Evolutionary conservation across 2,329 filamentous ascomycete species (phyloP), one percentile per base, ranked within the genome.

Genomic region (Neofusicoccum parvum): DNA sequence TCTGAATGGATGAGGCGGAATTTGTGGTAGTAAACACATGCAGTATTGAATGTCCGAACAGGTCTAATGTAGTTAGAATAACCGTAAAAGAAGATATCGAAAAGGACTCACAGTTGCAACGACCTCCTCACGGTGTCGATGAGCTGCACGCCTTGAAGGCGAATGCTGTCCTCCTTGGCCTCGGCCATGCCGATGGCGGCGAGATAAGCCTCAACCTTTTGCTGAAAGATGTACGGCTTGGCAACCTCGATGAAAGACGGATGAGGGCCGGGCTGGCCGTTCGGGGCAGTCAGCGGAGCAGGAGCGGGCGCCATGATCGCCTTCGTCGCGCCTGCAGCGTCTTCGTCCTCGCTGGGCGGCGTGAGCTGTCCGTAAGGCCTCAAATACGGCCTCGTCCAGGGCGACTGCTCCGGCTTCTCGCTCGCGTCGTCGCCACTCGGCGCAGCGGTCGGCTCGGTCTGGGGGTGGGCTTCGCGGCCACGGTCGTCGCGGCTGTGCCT

Each of bases 1-100:
- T 94, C 92, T n/a, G 89, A 86, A 73, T 96, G 93, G 51, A 90
- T 87, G 62, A 98, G 85, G 37, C 94, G 89, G 76, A 97, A 97
- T 71, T 93, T 93, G 82, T 98, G 94, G 75, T 94, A 99, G 76
- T 97, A 97, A 15, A 91, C 89, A 68, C 90, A 92, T 0, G 95
- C 95, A 0, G 94, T 96, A 71, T 94, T 92, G 78, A 92, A 97
- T 0, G 95, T 98, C 67, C 92, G 90, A 27, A 97, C 88, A 1
- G 95, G 95, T 51, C 92, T 94, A 67, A 11, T 12, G 50, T 5
- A n/a, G 64, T 65, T 39, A 62, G 56, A 62, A 23, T 10, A 2
- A 7, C 32, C 9, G 1, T 17, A 6, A 43, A 14, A 27, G 7
- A 39, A 54, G 17, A 41, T 20, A 45, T 45, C 5, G 50, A 15